phyloP scores from a whole-genome alignment of 768 basidiomycete species.

The Lentinula sp. region DNA sequence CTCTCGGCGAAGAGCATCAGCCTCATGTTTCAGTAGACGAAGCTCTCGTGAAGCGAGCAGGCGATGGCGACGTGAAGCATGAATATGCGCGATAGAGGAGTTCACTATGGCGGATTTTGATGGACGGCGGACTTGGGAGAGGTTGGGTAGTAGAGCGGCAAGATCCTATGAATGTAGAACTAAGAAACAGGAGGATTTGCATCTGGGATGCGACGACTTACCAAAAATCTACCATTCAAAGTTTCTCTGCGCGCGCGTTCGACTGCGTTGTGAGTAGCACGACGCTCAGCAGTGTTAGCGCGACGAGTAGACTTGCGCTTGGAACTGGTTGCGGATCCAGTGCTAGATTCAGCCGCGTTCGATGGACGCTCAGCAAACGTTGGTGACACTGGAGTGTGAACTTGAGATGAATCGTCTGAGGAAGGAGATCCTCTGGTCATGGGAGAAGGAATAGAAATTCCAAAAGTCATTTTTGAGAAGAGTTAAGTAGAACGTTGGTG shows the following conservation, averaged over 20 bases:
- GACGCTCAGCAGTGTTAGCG: slow-evolving; percentile 94
- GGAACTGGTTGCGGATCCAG: slow-evolving; percentile 10
- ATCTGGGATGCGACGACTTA: slow-evolving; percentile 25
- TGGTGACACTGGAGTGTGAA: slow-evolving; percentile 38
- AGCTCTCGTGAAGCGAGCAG: slow-evolving; percentile 78
- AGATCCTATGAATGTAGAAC: slow-evolving; percentile 56
- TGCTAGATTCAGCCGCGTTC: slow-evolving; percentile 14
- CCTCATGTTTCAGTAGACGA: slow-evolving; percentile 70
- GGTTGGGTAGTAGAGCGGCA: slow-evolving; percentile 85
- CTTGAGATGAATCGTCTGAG: slow-evolving; percentile 35
- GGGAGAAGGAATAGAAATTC: slow-evolving; percentile 31
- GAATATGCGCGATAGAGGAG: slow-evolving; percentile 86
- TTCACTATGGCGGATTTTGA: slow-evolving; percentile 98
- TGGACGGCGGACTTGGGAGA: slow-evolving; percentile 86
- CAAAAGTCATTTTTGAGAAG: slow-evolving; percentile 30
- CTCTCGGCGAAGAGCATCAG: slow-evolving; percentile 83
- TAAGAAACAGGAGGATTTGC: neutral
- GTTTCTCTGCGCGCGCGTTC: slow-evolving; percentile 92
- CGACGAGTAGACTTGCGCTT: slow-evolving; percentile 84
- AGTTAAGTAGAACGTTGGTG: slow-evolving; percentile 39
- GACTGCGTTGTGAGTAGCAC: slow-evolving; percentile 96
- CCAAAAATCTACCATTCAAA: slow-evolving; percentile 87
- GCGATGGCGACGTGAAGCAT: slow-evolving; percentile 76
- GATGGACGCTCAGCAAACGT: slow-evolving; percentile 23
- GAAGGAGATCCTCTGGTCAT: slow-evolving; percentile 30